phyloP scores from a whole-genome alignment of 176 grass and related monocot genomes.

The Eragrostis curvula region DNA sequence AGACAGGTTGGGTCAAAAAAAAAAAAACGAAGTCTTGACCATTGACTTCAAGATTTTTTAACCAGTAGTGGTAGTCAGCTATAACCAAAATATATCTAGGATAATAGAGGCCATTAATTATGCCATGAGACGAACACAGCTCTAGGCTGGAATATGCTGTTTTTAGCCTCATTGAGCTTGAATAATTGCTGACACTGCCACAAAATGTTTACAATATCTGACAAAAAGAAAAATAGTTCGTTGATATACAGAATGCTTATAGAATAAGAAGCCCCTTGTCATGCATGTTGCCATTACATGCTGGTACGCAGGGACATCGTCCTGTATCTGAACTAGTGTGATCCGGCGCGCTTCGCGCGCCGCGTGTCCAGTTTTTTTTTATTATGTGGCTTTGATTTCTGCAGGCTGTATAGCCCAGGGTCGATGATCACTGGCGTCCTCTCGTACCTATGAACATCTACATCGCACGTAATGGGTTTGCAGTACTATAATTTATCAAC shows the following conservation, averaged over 20 bases:
- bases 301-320: neutral
- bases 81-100: neutral
- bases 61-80: neutral
- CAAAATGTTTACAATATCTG: neutral
- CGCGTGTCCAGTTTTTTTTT: no score
- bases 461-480: no score
- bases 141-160: no score
- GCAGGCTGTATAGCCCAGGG: no score
- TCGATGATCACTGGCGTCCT: no score
- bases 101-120: neutral
- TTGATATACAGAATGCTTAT: neutral
- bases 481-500: no score
- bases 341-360: no score
- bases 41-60: neutral
- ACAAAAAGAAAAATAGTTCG: neutral
- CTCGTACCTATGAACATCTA: no score
- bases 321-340: slow-evolving; percentile 12
- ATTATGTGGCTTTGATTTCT: no score
- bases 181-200: neutral
- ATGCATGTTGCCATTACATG: slow-evolving; percentile 1
- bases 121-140: neutral
- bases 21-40: neutral
- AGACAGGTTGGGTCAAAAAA: neutral
- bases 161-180: no score
- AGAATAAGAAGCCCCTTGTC: neutral